phyloP scores from a whole-genome alignment of 805 yeast species.

The Candida adriatica region DNA sequence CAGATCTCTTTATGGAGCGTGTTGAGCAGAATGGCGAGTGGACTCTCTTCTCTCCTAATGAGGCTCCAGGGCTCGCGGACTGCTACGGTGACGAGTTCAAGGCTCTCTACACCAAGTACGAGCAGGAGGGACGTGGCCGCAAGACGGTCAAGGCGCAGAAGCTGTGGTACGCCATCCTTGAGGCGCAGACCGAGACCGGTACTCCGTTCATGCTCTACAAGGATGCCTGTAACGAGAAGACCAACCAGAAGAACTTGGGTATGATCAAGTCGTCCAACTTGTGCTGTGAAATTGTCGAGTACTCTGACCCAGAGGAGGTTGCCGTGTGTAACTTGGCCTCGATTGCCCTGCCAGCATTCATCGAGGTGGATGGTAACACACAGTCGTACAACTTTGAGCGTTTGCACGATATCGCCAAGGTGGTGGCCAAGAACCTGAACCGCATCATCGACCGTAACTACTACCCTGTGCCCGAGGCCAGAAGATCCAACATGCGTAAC shows the following conservation, averaged over 20 bases:
- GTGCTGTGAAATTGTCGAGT: slow-evolving; percentile 93
- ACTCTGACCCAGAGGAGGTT: slow-evolving; percentile 82
- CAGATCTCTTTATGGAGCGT: slow-evolving; percentile 90
- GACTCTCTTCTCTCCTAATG: slow-evolving; percentile 87
- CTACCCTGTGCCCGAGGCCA: slow-evolving; percentile 80
- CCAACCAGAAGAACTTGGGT: slow-evolving; percentile 91
- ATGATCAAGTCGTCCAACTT: slow-evolving; percentile 88
- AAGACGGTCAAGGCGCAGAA: slow-evolving; percentile 81
- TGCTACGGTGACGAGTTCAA: slow-evolving; percentile 82
- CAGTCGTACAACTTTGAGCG: slow-evolving; percentile 62
- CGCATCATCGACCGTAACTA: slow-evolving; percentile 75
- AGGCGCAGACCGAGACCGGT: slow-evolving; percentile 95
- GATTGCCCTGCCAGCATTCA: slow-evolving; percentile 77
- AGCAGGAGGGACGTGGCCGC: slow-evolving; percentile 57
- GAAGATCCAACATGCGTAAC: slow-evolving; percentile 67
- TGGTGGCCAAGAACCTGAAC: slow-evolving; percentile 72
- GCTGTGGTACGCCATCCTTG: slow-evolving; percentile 83
- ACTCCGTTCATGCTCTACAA: slow-evolving; percentile 93
- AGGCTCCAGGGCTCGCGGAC: slow-evolving; percentile 82
- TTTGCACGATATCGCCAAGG: slow-evolving; percentile 72
- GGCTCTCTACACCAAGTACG: slow-evolving; percentile 64
- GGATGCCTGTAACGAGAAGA: slow-evolving; percentile 82
- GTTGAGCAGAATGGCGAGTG: slow-evolving; percentile 75
- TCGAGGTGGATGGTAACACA: slow-evolving; percentile 45
- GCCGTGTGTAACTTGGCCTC: slow-evolving; percentile 96